These are phyloP conservation scores for Talaromyces wortmannii DNA, from an alignment of 495 filamentous ascomycete genomes.

Conservation along the genomic window DNA sequence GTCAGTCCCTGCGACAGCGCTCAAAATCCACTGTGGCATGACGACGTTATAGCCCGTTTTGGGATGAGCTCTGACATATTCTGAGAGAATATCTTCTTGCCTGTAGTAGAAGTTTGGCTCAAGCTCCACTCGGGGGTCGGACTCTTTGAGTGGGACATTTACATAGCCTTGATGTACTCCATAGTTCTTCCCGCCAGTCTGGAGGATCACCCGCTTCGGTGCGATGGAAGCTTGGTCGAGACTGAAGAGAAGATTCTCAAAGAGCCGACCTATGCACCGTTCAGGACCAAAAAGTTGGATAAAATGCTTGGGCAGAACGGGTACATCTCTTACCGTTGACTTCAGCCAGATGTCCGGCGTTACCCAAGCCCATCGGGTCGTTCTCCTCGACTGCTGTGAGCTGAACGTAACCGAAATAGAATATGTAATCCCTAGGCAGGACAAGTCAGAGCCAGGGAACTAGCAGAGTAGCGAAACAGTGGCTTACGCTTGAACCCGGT, in stretches of 20 bases:
- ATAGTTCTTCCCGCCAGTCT: conserved; percentile 18
- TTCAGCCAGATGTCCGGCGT: conserved; percentile 2
- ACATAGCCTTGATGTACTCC: conserved; percentile 42
- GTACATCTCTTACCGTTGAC: conserved; percentile 2
- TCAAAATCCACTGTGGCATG: conserved; percentile 36
- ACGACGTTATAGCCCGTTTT: conserved; percentile 22
- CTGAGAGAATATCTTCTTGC: conserved; percentile 38
- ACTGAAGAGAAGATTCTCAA: conserved; percentile 2
- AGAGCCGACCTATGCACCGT: conserved; percentile 1
- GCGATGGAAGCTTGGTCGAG: conserved; percentile 1
- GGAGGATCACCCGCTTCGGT: conserved; percentile 1
- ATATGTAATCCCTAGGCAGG: conserved; percentile 3
- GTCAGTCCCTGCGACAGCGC: conserved; percentile 25
- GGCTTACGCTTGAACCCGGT: conserved; percentile 2
- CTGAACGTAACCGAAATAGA: conserved; percentile 3
- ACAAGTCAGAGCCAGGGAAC: conserved; percentile 2
- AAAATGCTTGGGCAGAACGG: neutral
- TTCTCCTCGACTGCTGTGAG: conserved; percentile 1
- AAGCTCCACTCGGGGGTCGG: conserved; percentile 30
- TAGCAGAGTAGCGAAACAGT: conserved; percentile 2
- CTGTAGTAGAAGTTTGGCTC: conserved; percentile 48
- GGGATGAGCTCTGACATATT: conserved; percentile 19
- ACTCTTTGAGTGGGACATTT: conserved; percentile 34
- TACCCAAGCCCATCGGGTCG: conserved; percentile 1
- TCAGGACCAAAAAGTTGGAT: conserved; percentile 3